Base-by-base conservation (phyloP, 768 basidiomycete genomes). In the Podaxis carcinomalis region DNA sequence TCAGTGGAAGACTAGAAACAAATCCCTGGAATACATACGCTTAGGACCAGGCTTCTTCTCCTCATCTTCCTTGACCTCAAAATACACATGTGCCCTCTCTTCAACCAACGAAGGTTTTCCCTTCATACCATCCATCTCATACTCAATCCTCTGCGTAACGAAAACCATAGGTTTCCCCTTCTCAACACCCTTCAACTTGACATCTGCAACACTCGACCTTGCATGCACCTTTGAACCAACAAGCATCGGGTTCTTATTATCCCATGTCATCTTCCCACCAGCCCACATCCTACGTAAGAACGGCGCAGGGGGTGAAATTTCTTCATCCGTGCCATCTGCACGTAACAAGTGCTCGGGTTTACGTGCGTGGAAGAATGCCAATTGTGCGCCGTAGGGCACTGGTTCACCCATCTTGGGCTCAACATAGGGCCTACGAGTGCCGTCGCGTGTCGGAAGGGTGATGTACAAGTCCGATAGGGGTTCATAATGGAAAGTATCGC, bases 211-310 rank as follows among this genome's bases (percentile, higher is more conserved):
- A 28, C 72, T 80, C 59, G 82, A 78, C 13, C 69, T 72, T 13
- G 85, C 83, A 2, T 52, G 75, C 0, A 83, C 85, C 50, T 67
- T 77, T 50, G 79, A 75, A 10, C 89, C 90, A 35, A 87, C 75
- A 46, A 77, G 65, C 62, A 92, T 69, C 0, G 81, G 80, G 37
- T 72, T 70, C 32, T 68, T 57, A 51, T 72, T 64, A 65, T 84
- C 78, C 88, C 88, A 92, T 27, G 72, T 74, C 69, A 92, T 85
- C 66, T 73, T 80, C 2, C 90, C 90, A 21, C 87, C 81, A 2
- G 88, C 89, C 89, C 90, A 92, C 90, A 92, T 92, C n/a, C 90
- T 77, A 59, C 86, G 79, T 27, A 84, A 82, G 73, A 89, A 91
- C 2, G 89, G 89, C 53, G 80, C 75, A 0, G 90, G 90, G 1